Base-by-base conservation (phyloP, 2,329 filamentous ascomycete genomes). In the Dothiorella sarmentorum region DNA sequence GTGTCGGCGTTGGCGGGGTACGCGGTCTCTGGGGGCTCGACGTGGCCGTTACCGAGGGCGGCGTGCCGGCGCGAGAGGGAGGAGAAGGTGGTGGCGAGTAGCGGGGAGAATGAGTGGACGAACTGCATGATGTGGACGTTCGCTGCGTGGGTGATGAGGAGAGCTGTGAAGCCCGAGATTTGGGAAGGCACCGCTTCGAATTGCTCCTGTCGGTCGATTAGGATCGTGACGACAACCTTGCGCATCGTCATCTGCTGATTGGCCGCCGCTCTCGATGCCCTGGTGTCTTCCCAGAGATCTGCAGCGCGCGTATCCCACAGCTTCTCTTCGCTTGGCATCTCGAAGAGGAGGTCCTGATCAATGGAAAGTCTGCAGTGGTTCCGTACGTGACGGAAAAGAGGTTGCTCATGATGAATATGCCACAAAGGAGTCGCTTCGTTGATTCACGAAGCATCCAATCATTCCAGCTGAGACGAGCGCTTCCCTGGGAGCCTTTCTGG, bases 111-210 rank as follows among this genome's bases (percentile, higher is more conserved):
- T n/a, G 65, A 63, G 38, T 71, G 65, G 2, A 66, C 65, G 20
- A 66, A 68, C 55, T 73, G 68, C 15, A 70, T 65, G 7, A 69
- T 60, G 53, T 73, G 67, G 27, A 71, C 66, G 40, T 68, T 71
- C 7, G 72, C 66, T 7, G 69, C 71, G 59, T 73, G 71, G 63
- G 70, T 72, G 18, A 72, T 62, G n/a, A 71, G 64, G 11, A 67
- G 67, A 43, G 67, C 66, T 4, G 69, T 67, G 43, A 72, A 68
- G 2, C 66, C 64, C 10, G 68, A 65, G 58, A 66, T 29, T 17
- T 37, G 47, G 7, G 47, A 17, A 15, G 62, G 51, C 60, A 35
- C 58, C 37, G 59, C 37, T 15, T 47, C 59, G 51, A 60, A 58
- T 35, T 53, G 51, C 11, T 37, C 20, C 18, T 62, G 58, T 56